Evolutionary conservation across 768 basidiomycete genomes (phyloP).

Genomic region (Auriscalpium orientale): DNA sequence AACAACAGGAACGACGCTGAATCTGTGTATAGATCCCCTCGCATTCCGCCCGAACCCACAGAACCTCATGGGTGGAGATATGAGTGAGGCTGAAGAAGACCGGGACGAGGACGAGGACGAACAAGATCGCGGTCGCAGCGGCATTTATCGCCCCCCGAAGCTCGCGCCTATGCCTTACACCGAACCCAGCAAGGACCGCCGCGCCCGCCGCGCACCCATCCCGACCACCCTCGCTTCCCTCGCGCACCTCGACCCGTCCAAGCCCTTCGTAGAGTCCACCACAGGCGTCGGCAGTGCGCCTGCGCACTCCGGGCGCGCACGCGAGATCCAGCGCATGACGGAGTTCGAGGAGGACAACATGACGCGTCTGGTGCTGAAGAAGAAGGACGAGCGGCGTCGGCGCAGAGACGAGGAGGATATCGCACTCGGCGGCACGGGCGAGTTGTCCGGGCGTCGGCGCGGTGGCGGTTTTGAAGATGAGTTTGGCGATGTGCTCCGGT

Average conservation of each 20-base stretch:
- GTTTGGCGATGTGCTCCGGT: slow-evolving; percentile 71
- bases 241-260: slow-evolving; percentile 42
- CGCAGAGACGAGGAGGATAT: slow-evolving; percentile 79
- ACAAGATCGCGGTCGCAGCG: slow-evolving; percentile 26
- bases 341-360: slow-evolving; percentile 96
- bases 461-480: slow-evolving; percentile 77
- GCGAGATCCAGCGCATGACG: slow-evolving; percentile 70
- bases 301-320: slow-evolving; percentile 59
- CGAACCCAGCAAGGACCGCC: slow-evolving; percentile 44
- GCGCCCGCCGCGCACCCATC: slow-evolving; percentile 42
- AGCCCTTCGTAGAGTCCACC: slow-evolving; percentile 65
- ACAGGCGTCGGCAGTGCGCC: slow-evolving; percentile 64
- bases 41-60: slow-evolving; percentile 88
- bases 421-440: slow-evolving; percentile 67
- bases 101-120: slow-evolving; percentile 17
- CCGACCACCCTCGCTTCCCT: slow-evolving; percentile 58
- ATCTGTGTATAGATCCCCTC: slow-evolving; percentile 59
- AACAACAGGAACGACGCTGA: too few relatives aligned
- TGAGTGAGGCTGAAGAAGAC: slow-evolving; percentile 28
- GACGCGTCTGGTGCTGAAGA: slow-evolving; percentile 83
- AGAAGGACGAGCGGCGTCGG: slow-evolving; percentile 70
- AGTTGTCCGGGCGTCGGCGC: slow-evolving; percentile 38
- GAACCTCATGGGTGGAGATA: slow-evolving; percentile 46
- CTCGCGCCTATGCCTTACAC: slow-evolving; percentile 85
- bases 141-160: slow-evolving; percentile 78